Evolutionary conservation across 129 eudicot species (phyloP), one percentile per base, ranked within the genome.

Genomic region (Saposhnikovia divaricata): DNA sequence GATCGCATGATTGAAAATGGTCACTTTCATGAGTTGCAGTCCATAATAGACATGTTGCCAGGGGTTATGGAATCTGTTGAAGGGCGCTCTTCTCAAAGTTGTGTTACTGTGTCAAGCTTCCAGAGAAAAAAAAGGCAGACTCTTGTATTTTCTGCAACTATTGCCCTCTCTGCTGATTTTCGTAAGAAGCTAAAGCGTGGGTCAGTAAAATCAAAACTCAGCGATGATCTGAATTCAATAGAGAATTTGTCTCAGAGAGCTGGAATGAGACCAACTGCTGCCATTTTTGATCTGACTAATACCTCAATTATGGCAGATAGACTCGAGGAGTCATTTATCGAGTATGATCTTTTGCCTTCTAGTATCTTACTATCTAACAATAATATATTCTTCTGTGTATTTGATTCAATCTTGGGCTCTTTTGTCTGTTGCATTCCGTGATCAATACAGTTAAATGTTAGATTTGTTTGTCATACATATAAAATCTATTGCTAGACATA

Each of bases 51-150:
- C 84, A 87, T 90, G 95, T 96, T 95, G 86, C 99, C 99, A 13
- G 77, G 84, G 89, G 66, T 82, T 72, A 86, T 81, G 16, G 88
- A 81, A 66, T 81, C 88, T 50, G 23, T 53, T 13, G 90, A 89
- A 70, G 91, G 82, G n/a, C 90, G 85, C 45, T 77, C 85, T 51
- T 84, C 87, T 82, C 81, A 88, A 86, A 89, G 84, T 79, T 92
- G 94, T 79, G 88, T 81, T 51, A 89, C 97, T 27, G 88, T 92
- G 83, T 79, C 93, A 9, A 90, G 85, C 80, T 77, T 86, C 80
- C 99, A 90, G 80, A 89, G 93, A 80, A 95, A 95, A 85, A 95
- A 95, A 88, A 84, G 99, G 57, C 99, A 95, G 83, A 95, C 99
- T 2, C 91, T 95, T 69, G 99, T 95, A 81, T 95, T 95, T 82